Base-by-base conservation (phyloP, 331 rosid species). In the Saraca asoca region DNA sequence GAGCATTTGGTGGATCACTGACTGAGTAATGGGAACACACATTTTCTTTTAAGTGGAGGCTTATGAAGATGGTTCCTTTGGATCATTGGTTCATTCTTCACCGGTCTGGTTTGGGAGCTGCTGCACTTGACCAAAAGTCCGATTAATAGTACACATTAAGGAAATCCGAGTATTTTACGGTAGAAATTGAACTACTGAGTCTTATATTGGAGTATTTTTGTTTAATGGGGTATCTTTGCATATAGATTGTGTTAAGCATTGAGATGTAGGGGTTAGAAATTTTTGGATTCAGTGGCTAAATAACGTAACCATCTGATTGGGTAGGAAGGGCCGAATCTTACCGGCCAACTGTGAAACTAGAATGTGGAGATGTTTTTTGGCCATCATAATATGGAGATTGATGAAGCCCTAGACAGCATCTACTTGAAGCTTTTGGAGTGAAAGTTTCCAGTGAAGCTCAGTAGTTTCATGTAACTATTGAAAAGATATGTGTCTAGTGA, bases 31-130 rank as follows among this genome's bases (percentile, higher is more conserved):
- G 42, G 37, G 53, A 75, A 68, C 45, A 45, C 70, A 9, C 7
- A 39, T 45, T 45, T 41, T 60, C 24, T 64, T 69, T 64, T 64
- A 15, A 64, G 51, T 24, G 43, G 72, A 44, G 72, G 72, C 49
- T 77, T 81, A 38, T 12, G 60, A 41, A 53, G 67, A 72, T 11
- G 77, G 69, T 73, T 64, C 78, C 78, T 24, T 65, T 24, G 31
- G 31, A 24, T 24, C 31, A 24, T 24, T 24, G 31, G 31, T 24
- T 24, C 3, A 24, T 24, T 24, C 31, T 24, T 24, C 31, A 24
- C 31, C 31, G 3, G 31, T 24, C 31, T 24, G 44, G 44, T 57
- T 31, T 43, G 59, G 68, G 81, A 64, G 39, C 62, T 64, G 68
- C 71, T 53, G 60, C 69, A n/a, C 51, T 54, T 49, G 62, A 51